These are phyloP conservation scores for Hyaloscypha finlandica DNA, from an alignment of 495 filamentous ascomycete species.

Conservation along the genomic window DNA sequence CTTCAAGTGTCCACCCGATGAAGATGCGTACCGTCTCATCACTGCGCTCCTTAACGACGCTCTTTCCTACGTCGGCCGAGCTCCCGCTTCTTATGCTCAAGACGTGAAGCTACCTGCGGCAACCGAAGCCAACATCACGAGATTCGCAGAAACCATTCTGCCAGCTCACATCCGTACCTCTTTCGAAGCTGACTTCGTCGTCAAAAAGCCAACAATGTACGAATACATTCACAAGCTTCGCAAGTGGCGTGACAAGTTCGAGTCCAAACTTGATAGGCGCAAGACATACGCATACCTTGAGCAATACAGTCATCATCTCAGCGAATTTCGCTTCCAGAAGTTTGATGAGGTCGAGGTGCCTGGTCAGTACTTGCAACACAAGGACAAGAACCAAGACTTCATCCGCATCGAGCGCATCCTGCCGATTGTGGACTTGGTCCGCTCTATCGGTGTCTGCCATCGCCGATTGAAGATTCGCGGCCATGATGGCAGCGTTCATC, in stretches of 20 bases:
- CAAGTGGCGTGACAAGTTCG: slow-evolving; percentile 96
- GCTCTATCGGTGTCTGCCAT: slow-evolving; percentile 85
- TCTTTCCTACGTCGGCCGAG: slow-evolving; percentile 81
- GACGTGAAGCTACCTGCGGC: slow-evolving; percentile 87
- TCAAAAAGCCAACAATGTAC: slow-evolving; percentile 89
- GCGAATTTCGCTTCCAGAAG: slow-evolving; percentile 94
- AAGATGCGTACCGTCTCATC: slow-evolving; percentile 97
- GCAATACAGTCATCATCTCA: slow-evolving; percentile 80
- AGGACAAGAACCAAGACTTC: slow-evolving; percentile 98
- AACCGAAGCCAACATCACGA: slow-evolving; percentile 93
- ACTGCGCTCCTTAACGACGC: slow-evolving; percentile 95
- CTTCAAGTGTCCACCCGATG: slow-evolving; percentile 97
- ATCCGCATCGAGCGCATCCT: slow-evolving; percentile 95
- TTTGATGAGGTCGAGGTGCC: slow-evolving; percentile 99
- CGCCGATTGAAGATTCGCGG: slow-evolving; percentile 92
- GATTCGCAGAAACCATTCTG: slow-evolving; percentile 94
- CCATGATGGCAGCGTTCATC: slow-evolving; percentile 93
- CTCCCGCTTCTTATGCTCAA: slow-evolving; percentile 80
- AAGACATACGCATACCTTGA: slow-evolving; percentile 69
- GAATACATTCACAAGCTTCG: slow-evolving; percentile 97
- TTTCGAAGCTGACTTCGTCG: slow-evolving; percentile 95
- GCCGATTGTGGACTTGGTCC: slow-evolving; percentile 88
- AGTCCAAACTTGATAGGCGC: slow-evolving; percentile 94
- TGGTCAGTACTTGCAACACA: slow-evolving; percentile 93
- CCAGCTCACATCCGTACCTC: slow-evolving; percentile 89